Percentiles rank a stretch among this genome's conserved stretches.
Conservation (phyloP, 345 rosid genomes). For the Draba incana region DNA sequence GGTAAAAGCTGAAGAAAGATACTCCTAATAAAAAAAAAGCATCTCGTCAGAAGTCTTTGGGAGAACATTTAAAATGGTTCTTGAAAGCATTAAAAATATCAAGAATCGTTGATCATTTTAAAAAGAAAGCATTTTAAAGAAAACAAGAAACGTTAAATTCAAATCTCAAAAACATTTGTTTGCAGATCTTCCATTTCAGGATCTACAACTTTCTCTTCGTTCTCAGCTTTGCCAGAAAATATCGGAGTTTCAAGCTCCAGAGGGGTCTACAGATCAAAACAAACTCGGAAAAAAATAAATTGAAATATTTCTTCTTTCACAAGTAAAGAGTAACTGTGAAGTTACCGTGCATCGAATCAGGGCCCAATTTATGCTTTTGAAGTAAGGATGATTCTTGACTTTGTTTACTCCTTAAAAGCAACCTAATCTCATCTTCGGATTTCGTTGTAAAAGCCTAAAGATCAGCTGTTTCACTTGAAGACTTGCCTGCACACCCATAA, state of each 20-base stretch:
- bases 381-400: constrained; percentile 81
- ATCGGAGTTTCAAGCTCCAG: constrained; percentile 78
- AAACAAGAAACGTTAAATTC: neutral
- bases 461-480: constrained; percentile 79
- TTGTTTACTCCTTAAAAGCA: constrained; percentile 83
- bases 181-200: constrained; percentile 73
- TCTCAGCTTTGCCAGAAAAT: constrained; percentile 47
- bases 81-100: too few relatives aligned
- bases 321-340: constrained; percentile 26
- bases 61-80: too few relatives aligned
- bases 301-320: neutral
- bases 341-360: constrained; percentile 85
- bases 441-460: constrained; percentile 73
- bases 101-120: too few relatives aligned
- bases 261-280: constrained; percentile 54
- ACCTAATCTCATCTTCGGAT: constrained; percentile 83
- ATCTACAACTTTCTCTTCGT: constrained; percentile 53
- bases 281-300: neutral
- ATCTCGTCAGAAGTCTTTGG: too few relatives aligned
- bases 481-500: constrained; percentile 57
- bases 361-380: constrained; percentile 85
- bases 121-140: neutral
- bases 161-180: constrained; percentile 63
- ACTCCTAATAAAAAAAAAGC: too few relatives aligned
- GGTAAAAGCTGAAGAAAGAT: too few relatives aligned